These are phyloP conservation scores for Cutaneotrichosporon cavernicola DNA, from an alignment of 1,284 basidiomycete genomes.

Conservation along the genomic window DNA sequence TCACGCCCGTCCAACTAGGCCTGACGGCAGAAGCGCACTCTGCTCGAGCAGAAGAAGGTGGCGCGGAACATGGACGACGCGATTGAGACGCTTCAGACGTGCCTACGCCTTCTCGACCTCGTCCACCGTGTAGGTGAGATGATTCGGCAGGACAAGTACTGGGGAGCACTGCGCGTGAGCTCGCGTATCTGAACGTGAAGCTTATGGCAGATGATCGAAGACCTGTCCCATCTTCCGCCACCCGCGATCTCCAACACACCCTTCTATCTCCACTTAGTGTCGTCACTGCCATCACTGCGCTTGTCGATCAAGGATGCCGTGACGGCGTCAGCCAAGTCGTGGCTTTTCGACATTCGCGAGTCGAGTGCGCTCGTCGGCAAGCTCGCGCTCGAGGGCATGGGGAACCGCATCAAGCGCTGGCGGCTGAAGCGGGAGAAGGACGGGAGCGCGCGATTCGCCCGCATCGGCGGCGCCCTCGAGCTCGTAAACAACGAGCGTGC, in stretches of 20 bases:
- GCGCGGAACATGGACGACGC: constrained; percentile 92
- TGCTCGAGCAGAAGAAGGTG: constrained; percentile 87
- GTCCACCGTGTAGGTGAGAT: constrained; percentile 91
- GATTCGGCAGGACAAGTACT: constrained; percentile 89
- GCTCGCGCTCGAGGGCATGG: constrained; percentile 88
- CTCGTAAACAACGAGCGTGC: constrained; percentile 88
- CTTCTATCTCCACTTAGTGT: constrained; percentile 86
- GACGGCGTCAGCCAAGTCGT: constrained; percentile 91
- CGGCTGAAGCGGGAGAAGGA: constrained; percentile 68
- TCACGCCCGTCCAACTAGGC: not conserved
- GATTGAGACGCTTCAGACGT: constrained; percentile 90
- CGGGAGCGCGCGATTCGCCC: constrained; percentile 61
- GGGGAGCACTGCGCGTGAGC: constrained; percentile 90
- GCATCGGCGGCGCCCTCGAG: constrained; percentile 93
- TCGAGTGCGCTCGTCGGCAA: constrained; percentile 81
- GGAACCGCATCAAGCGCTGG: constrained; percentile 80
- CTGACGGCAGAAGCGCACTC: constrained; percentile 64
- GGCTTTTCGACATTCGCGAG: constrained; percentile 93
- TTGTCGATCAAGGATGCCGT: constrained; percentile 88
- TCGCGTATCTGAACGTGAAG: constrained; percentile 13
- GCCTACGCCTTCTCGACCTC: constrained; percentile 86
- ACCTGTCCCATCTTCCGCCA: constrained; percentile 85
- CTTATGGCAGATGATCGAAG: constrained; percentile 61
- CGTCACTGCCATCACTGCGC: constrained; percentile 85
- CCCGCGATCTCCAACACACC: constrained; percentile 88